Percentiles rank a stretch among this genome's conserved stretches.
These are phyloP conservation scores for Trichocladium antarcticum DNA, from an alignment of 495 filamentous ascomycete genomes.

Conservation along the genomic window DNA sequence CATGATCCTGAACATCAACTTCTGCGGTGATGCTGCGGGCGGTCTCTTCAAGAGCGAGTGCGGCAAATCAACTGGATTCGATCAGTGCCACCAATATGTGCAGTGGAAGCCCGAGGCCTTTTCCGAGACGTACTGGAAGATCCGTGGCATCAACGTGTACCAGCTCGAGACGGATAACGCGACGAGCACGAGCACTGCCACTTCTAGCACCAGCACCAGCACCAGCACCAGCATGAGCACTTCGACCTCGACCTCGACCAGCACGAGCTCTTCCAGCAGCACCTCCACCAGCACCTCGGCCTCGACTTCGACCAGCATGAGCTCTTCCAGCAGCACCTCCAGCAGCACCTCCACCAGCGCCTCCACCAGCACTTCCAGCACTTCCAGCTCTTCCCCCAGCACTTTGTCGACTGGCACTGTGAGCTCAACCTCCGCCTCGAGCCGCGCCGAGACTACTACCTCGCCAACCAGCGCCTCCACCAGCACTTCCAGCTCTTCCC, in stretches of 20 bases:
- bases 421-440: no score
- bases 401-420: no score
- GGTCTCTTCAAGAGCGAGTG: conserved; percentile 15
- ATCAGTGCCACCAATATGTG: conserved; percentile 48
- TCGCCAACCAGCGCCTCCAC: no score
- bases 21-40: conserved; percentile 39
- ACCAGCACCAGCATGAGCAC: not conserved
- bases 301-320: not conserved
- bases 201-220: not conserved
- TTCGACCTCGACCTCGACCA: conserved; percentile 11
- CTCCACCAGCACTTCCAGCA: no score
- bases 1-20: conserved; percentile 39
- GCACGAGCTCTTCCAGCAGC: not conserved
- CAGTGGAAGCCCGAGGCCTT: conserved; percentile 46
- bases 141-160: conserved; percentile 46
- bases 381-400: no score
- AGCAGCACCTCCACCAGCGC: no score
- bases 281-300: not conserved
- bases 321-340: not conserved
- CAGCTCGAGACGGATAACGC: conserved; percentile 13
- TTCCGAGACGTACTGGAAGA: conserved; percentile 44
- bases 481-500: no score
- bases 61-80: conserved; percentile 14
- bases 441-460: no score
- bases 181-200: conserved; percentile 9